Evolutionary conservation across 2,329 filamentous ascomycete genomes (phyloP).

Genomic region (Drechslerella coelobrocha): DNA sequence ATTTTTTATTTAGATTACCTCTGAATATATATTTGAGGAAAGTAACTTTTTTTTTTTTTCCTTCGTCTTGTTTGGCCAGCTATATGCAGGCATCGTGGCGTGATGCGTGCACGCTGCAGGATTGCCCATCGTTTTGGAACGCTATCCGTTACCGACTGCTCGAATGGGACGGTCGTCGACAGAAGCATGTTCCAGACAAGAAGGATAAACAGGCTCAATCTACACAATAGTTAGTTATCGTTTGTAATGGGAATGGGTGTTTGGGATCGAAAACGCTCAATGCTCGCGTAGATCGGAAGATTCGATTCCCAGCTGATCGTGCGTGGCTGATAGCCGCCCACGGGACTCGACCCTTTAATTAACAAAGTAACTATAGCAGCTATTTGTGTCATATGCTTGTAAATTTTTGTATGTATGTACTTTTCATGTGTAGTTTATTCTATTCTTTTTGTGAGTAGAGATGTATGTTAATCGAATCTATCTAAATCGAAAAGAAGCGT

Average conservation of each 20-base stretch:
- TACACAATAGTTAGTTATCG: too few species aligned
- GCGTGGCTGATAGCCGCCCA: too few species aligned
- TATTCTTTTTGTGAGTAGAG: slow-evolving; percentile 47
- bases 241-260: too few species aligned
- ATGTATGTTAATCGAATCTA: slow-evolving; percentile 43
- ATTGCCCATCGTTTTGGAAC: background rate
- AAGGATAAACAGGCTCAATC: slow-evolving; percentile 38
- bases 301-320: too few species aligned
- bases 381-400: too few species aligned
- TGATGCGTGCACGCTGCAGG: too few species aligned
- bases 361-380: too few species aligned
- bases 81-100: too few species aligned
- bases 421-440: slow-evolving; percentile 37
- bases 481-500: slow-evolving; percentile 35
- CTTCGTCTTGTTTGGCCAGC: too few species aligned
- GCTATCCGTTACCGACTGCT: slow-evolving; percentile 5
- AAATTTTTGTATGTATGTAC: background rate
- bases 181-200: background rate
- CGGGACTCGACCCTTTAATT: too few species aligned
- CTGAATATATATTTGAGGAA: too few species aligned
- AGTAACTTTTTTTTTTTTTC: too few species aligned
- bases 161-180: background rate
- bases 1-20: background rate
- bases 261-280: background rate
- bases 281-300: slow-evolving; percentile 35